Percentiles rank a stretch among this genome's conserved stretches.
Conservation (phyloP, 805 yeast species). For the Candida berthetii region DNA sequence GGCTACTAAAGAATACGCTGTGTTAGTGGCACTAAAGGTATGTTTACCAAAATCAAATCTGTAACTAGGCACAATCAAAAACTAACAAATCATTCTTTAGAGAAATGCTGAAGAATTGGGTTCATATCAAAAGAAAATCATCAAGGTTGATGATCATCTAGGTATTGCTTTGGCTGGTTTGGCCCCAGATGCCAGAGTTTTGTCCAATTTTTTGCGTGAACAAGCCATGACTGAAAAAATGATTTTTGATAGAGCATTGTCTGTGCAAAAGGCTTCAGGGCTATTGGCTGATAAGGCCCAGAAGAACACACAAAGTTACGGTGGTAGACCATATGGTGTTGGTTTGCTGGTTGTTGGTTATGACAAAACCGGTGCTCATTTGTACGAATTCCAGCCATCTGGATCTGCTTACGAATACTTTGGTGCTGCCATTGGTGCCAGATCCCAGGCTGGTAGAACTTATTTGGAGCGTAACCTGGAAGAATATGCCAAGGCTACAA, state of each 20-base stretch:
- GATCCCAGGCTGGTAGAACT: slow-evolving; percentile 98
- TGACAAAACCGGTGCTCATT: slow-evolving; percentile 92
- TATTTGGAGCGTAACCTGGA: slow-evolving; percentile 85
- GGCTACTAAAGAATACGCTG: slow-evolving; percentile 81
- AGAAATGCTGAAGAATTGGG: slow-evolving; percentile 97
- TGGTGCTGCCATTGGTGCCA: slow-evolving; percentile 96
- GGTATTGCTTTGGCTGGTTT: slow-evolving; percentile 96
- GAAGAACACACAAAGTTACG: slow-evolving; percentile 91
- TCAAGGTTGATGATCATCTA: slow-evolving; percentile 87
- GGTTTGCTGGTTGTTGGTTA: slow-evolving; percentile 86
- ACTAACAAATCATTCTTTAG: slow-evolving; percentile 14
- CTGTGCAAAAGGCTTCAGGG: slow-evolving; percentile 76
- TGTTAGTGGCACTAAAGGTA: slow-evolving; percentile 80
- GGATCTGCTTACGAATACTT: slow-evolving; percentile 88
- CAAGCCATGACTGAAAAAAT: slow-evolving; percentile 86
- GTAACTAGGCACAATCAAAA: background rate
- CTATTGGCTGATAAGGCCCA: slow-evolving; percentile 96
- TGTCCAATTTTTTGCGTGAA: slow-evolving; percentile 82
- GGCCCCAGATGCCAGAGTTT: slow-evolving; percentile 96
- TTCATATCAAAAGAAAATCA: slow-evolving; percentile 90
- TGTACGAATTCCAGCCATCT: slow-evolving; percentile 92
- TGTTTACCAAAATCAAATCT: slow-evolving; percentile 2
- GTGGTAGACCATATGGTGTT: slow-evolving; percentile 97
- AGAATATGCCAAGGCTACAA: slow-evolving; percentile 48
- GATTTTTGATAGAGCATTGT: slow-evolving; percentile 80